Evolutionary conservation across 1,284 basidiomycete species (phyloP).

Genomic region (Waitea zeae): DNA sequence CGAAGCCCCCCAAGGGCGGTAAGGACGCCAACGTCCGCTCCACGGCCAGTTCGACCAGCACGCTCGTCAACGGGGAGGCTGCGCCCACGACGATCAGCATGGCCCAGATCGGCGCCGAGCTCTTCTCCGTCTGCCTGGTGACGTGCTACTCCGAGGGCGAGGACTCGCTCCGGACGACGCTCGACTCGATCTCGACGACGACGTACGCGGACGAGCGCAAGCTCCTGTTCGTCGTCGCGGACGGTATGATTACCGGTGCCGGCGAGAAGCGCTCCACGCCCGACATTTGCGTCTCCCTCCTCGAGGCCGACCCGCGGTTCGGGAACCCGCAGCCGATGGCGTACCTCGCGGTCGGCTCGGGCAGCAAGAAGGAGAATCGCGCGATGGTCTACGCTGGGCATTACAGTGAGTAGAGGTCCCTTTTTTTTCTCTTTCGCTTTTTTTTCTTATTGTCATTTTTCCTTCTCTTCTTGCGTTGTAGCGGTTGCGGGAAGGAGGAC

Average conservation of each 20-base stretch:
- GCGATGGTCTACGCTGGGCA: conserved; percentile 99
- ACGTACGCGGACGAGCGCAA: conserved; percentile 88
- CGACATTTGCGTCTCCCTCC: conserved; percentile 84
- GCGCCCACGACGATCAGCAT: conserved; percentile 58
- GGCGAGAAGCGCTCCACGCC: conserved; percentile 93
- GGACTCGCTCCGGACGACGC: conserved; percentile 79
- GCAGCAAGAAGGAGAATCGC: conserved; percentile 80
- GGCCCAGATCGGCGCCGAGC: conserved; percentile 81
- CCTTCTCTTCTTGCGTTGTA: conserved; percentile 12
- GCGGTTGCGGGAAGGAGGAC: conserved; percentile 75
- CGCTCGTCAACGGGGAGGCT: conserved; percentile 29
- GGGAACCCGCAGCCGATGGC: conserved; percentile 95
- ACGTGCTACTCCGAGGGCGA: conserved; percentile 98
- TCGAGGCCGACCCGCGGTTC: conserved; percentile 91
- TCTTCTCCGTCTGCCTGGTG: conserved; percentile 89
- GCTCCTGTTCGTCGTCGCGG: conserved; percentile 87
- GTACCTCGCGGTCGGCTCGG: conserved; percentile 82
- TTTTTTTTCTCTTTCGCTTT: conserved; percentile 4
- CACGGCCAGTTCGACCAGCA: conserved; percentile 28
- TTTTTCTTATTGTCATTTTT: neutral
- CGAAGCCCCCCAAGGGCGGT: conserved; percentile 13
- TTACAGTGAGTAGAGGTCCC: conserved; percentile 71
- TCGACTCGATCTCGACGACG: conserved; percentile 84
- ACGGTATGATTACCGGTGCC: conserved; percentile 97
- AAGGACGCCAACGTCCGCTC: conserved; percentile 23